Evolutionary conservation across 208 protist species (phyloP).

Genomic region (Crithidia acanthocephali): DNA sequence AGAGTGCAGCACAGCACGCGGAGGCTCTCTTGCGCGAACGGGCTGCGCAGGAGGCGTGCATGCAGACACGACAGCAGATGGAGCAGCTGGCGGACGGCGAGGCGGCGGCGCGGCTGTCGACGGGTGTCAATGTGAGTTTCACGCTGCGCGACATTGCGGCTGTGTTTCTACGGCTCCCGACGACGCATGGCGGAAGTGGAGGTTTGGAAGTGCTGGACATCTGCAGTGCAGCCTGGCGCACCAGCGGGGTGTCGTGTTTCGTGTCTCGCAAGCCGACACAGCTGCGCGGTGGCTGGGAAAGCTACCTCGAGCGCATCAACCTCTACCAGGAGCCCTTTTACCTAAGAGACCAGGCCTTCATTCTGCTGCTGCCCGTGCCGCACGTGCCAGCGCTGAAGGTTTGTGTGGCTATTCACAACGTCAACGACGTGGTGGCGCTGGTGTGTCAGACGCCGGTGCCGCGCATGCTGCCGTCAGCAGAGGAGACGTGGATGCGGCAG

Average conservation of each 20-base stretch:
- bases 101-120: conserved; percentile 18
- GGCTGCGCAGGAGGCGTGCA: background rate
- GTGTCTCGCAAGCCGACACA: conserved; percentile 45
- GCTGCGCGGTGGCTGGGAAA: conserved; percentile 57
- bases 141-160: conserved; percentile 69
- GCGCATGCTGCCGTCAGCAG: conserved; percentile 40
- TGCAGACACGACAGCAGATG: conserved; percentile 22
- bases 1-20: background rate
- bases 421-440: conserved; percentile 69
- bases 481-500: conserved; percentile 50
- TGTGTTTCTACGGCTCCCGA: conserved; percentile 55
- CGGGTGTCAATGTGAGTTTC: conserved; percentile 71
- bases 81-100: conserved; percentile 31
- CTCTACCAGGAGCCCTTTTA: conserved; percentile 72
- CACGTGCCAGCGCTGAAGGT: conserved; percentile 66
- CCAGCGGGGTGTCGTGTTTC: conserved; percentile 64
- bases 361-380: conserved; percentile 68
- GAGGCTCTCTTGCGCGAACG: conserved; percentile 18
- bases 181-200: conserved; percentile 1
- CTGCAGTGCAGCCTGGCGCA: conserved; percentile 46
- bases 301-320: conserved; percentile 65
- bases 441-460: conserved; percentile 46
- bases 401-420: conserved; percentile 68
- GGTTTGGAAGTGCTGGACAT: conserved; percentile 49
- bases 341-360: conserved; percentile 58